These are phyloP conservation scores for Akanthomyces lecanii DNA, from an alignment of 2,329 filamentous ascomycete species.

Conservation along the genomic window DNA sequence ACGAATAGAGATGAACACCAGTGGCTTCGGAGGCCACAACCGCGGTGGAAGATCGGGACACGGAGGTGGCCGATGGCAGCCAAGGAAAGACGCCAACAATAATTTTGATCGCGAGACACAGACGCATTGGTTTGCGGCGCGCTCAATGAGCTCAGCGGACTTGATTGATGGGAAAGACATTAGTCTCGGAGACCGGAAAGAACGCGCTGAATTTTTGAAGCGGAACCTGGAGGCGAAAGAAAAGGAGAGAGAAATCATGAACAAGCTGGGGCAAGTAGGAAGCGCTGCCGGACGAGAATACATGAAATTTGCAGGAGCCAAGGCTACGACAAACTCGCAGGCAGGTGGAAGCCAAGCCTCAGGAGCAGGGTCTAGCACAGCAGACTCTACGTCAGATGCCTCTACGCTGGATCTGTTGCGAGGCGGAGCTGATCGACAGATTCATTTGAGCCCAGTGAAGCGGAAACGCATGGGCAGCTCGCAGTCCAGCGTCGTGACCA, in stretches of 20 bases:
- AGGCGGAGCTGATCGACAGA: slow-evolving; percentile 33
- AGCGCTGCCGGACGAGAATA: slow-evolving; percentile 67
- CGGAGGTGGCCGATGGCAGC: slow-evolving; percentile 23
- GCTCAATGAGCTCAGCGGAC: slow-evolving; percentile 51
- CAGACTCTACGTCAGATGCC: slow-evolving; percentile 38
- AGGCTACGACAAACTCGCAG: neutral
- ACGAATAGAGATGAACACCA: slow-evolving; percentile 76
- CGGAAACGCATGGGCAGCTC: slow-evolving; percentile 55
- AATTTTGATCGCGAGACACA: slow-evolving; percentile 57
- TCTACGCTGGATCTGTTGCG: slow-evolving; percentile 32
- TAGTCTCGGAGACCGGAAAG: slow-evolving; percentile 53
- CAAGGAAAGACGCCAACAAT: slow-evolving; percentile 27
- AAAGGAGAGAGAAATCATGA: slow-evolving; percentile 68
- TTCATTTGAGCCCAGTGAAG: slow-evolving; percentile 58
- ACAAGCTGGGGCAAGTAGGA: slow-evolving; percentile 60
- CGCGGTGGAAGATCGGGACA: slow-evolving; percentile 20
- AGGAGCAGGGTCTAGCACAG: slow-evolving; percentile 21
- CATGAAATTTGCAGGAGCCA: slow-evolving; percentile 45
- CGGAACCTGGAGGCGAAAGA: slow-evolving; percentile 62
- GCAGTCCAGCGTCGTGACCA: slow-evolving; percentile 29
- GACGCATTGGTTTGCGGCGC: slow-evolving; percentile 50
- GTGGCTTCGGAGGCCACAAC: slow-evolving; percentile 43
- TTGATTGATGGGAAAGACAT: slow-evolving; percentile 62
- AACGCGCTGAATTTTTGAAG: slow-evolving; percentile 62
- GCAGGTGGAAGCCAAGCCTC: slow-evolving; percentile 4